Percentiles rank a stretch among this genome's conserved stretches.
Evolutionary conservation across 805 yeast species (phyloP).

Genomic region (Allodekkera sacchari): DNA sequence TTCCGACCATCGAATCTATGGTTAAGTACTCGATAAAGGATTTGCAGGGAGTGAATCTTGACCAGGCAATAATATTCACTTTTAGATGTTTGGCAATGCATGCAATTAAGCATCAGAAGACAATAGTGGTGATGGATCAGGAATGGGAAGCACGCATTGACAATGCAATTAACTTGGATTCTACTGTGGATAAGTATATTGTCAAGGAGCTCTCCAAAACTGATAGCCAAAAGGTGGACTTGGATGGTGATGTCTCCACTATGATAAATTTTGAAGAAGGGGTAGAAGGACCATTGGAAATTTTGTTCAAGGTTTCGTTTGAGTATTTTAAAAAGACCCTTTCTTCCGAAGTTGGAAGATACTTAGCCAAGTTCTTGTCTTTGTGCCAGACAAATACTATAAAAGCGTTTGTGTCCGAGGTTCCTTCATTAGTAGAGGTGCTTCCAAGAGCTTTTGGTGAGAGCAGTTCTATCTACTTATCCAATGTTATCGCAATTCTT

Average conservation of each 20-base stretch:
- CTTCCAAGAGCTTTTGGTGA: constrained; percentile 15
- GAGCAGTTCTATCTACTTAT: constrained; percentile 14
- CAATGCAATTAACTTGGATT: constrained; percentile 59
- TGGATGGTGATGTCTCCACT: constrained; percentile 11
- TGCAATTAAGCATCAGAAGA: constrained; percentile 39
- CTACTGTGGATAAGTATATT: constrained; percentile 31
- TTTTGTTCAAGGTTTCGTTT: constrained; percentile 27
- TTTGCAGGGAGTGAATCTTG: constrained; percentile 9
- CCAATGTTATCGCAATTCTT: constrained; percentile 22
- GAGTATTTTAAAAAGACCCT: constrained; percentile 10
- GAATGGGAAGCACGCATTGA: constrained; percentile 67
- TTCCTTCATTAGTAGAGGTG: constrained; percentile 9
- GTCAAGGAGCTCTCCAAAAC: constrained; percentile 10
- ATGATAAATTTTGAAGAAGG: constrained; percentile 5
- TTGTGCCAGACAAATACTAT: constrained; percentile 15
- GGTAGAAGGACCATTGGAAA: constrained; percentile 13
- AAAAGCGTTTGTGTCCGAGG: constrained; percentile 5
- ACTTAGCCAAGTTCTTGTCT: constrained; percentile 18
- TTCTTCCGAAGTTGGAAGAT: constrained; percentile 7
- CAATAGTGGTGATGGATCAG: constrained; percentile 59
- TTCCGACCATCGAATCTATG: constrained; percentile 48
- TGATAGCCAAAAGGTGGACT: not conserved
- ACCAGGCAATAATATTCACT: constrained; percentile 41
- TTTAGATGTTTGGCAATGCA: constrained; percentile 59
- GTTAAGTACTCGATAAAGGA: constrained; percentile 24